Base-by-base conservation (phyloP, 257 asterid genomes). In the Leonotis leonurus region DNA sequence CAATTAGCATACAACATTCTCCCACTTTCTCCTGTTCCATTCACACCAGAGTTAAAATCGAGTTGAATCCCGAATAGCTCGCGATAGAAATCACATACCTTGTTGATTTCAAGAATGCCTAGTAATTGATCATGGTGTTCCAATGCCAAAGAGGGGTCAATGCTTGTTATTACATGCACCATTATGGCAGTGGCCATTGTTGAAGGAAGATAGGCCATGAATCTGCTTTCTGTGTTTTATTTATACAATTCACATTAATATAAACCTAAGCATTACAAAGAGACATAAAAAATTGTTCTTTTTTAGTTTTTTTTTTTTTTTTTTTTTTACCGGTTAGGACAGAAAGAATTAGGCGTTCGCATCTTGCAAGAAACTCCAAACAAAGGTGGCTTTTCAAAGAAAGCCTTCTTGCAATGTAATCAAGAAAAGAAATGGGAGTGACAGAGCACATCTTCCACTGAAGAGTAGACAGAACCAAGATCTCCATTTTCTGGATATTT, bases 181-280 rank as follows among this genome's bases (percentile, higher is more conserved):
- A 91, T 81, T 75, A 80, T 74, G 12, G 95, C 94, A 56, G 88
- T 79, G 46, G 98, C 95, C 81, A 88, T 51, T 46, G 83, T 82
- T 33, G 98, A 91, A 36, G 96, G 98, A 43, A 73, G 77, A 73
- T 51, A 78, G 35, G 70, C 32, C 81, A 72, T 76, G 69, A 79
- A 88, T 82, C 98, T 81, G 65, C 74, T 68, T 58, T 91, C 98
- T 91, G 70, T 7, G 16, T 33, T 51, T 17, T 12, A 41, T 20
- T 3, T 9, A 14, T 0, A 12, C n/a, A 45, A 40, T 3, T 30
- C 1, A 33, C 4, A 37, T 37, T 3, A 46, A 33, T 0, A 35
- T 26, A 27, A 9, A 37, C 4, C 14, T 26, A 14, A 14, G 2
- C 41, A 43, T 26, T 5, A 9, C 1, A 18, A 18, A 55, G 3